phyloP scores from a whole-genome alignment of 2,329 filamentous ascomycete genomes.

The Beauveria pseudobassiana region DNA sequence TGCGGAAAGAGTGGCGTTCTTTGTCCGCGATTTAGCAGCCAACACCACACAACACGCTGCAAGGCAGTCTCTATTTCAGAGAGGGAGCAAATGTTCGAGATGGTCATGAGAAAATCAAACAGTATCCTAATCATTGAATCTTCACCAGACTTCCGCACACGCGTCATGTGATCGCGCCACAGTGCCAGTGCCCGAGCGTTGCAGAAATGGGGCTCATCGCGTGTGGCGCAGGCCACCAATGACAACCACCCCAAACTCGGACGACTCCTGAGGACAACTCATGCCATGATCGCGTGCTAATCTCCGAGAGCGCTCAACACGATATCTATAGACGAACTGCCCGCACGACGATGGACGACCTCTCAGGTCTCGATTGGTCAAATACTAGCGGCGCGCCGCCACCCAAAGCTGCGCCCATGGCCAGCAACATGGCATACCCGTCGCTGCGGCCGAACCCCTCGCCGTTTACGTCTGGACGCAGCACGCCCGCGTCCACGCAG shows the following conservation, averaged over 20 bases:
- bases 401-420: slow-evolving; percentile 24
- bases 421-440: slow-evolving; percentile 37
- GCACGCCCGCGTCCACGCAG: slow-evolving; percentile 48
- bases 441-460: slow-evolving; percentile 49
- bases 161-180: slow-evolving; percentile 6
- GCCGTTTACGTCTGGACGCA: slow-evolving; percentile 46
- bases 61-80: too few species aligned
- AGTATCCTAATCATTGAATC: background rate
- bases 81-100: too few species aligned
- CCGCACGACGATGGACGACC: slow-evolving; percentile 48
- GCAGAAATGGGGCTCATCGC: background rate
- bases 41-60: background rate
- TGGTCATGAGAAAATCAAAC: background rate
- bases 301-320: background rate
- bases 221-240: slow-evolving; percentile 8
- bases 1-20: too few species aligned
- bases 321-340: background rate
- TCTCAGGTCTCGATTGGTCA: slow-evolving; percentile 54
- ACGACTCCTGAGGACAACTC: background rate
- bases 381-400: slow-evolving; percentile 29
- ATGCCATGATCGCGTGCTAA: slow-evolving; percentile 1
- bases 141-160: too few species aligned
- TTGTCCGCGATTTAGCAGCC: background rate
- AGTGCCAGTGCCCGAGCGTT: background rate
- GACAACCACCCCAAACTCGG: slow-evolving; percentile 1